Evolutionary conservation across 2,329 filamentous ascomycete genomes (phyloP).

Genomic region (Bipolaris bicolor): DNA sequence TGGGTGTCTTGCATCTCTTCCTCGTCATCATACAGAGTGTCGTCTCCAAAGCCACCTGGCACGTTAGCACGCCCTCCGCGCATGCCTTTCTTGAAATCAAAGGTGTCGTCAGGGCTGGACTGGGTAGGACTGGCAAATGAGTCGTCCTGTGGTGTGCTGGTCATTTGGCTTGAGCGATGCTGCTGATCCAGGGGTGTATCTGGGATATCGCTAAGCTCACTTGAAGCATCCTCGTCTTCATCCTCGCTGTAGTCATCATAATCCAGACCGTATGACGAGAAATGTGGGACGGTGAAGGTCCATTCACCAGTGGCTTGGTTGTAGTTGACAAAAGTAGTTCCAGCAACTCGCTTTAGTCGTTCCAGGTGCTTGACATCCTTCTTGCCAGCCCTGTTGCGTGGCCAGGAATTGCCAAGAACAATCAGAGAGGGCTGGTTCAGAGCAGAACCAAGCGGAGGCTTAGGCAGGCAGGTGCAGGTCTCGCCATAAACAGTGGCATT

Average conservation of each 20-base stretch:
- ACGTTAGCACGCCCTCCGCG: conserved; percentile 59
- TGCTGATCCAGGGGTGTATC: conserved; percentile 53
- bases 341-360: conserved; percentile 76
- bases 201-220: conserved; percentile 47
- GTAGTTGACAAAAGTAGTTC: conserved; percentile 84
- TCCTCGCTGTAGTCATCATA: conserved; percentile 69
- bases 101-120: conserved; percentile 60
- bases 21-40: conserved; percentile 60
- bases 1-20: conserved; percentile 59
- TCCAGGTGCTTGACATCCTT: conserved; percentile 81
- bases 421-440: conserved; percentile 91
- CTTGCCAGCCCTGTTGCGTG: conserved; percentile 71
- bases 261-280: conserved; percentile 91
- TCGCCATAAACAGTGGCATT: conserved; percentile 85
- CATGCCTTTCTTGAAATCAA: conserved; percentile 61
- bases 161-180: conserved; percentile 42
- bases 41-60: conserved; percentile 81
- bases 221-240: conserved; percentile 55
- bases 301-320: conserved; percentile 80
- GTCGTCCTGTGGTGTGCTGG: conserved; percentile 44
- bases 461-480: conserved; percentile 57
- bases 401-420: conserved; percentile 91
- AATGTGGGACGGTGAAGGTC: conserved; percentile 94
- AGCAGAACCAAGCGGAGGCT: conserved; percentile 83
- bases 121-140: conserved; percentile 50